Base-by-base conservation (phyloP, 1,284 basidiomycete species). In the Phlebopus sp. region DNA sequence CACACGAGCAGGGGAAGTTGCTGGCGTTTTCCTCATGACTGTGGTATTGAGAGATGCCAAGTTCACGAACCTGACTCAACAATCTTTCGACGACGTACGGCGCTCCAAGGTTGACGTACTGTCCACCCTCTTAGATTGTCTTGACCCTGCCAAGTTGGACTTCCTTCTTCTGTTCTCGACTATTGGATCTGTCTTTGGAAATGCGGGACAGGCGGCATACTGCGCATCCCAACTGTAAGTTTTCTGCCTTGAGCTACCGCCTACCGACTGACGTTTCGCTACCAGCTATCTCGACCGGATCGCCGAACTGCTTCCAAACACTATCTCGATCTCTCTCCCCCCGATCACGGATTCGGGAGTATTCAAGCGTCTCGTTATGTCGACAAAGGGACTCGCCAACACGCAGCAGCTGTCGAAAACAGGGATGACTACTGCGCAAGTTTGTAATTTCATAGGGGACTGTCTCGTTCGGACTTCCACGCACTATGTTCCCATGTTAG, bases 161-260 rank as follows among this genome's bases (percentile, higher is more conserved):
- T 56, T 56, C 52, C 15, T 54, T 11, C 41, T 57, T 23, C 46
- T 53, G 2, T 54, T 57, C 46, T 57, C 55, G 10, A 54, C 55
- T 2, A 50, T 51, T 9, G 49, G 51, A 9, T 44, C 52, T n/a
- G 40, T 54, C 3, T 57, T 57, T 17, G 55, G 55, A 14, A 57
- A 56, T 39, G 52, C 52, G 8, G 55, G 55, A 8, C 55, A 57
- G 41, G 48, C 55, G 1, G 48, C 53, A 35, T 56, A 57, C 35
- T 44, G 42, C 7, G 53, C 44, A 15, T 23, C 50, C 10, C 45
- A 49, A 14, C 46, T 52, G 43, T 39, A 27, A 27, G 37, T 21
- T 39, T 39, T 39, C 15, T 34, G 14, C 9, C 15, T 46, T n/a
- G 30, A 1, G 35, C 17, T 13, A 9, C 13, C 9, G 19, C 6